Evolutionary conservation across 2,329 filamentous ascomycete species (phyloP).

Genomic region (Mollisia scopiformis): DNA sequence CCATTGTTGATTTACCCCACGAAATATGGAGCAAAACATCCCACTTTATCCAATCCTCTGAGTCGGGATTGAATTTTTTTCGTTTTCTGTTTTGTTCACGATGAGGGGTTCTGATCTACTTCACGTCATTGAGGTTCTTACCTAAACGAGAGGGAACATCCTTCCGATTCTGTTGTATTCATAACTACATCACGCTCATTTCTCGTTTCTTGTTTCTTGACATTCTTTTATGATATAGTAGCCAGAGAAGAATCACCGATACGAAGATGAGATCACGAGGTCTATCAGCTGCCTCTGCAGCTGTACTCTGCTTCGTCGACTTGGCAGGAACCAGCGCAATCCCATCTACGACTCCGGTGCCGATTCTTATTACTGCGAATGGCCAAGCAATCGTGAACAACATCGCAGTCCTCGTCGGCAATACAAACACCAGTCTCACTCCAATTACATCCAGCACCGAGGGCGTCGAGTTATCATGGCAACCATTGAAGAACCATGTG

Average conservation of each 20-base stretch:
- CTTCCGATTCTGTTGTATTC: no score
- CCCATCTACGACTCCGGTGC: background rate
- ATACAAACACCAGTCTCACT: background rate
- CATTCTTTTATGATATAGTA: background rate
- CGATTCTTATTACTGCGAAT: background rate
- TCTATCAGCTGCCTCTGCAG: background rate
- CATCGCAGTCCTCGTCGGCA: background rate
- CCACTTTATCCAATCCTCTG: background rate
- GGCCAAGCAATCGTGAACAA: background rate
- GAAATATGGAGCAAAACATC: background rate
- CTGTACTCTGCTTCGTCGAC: background rate
- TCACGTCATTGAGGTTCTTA: conserved; percentile 1
- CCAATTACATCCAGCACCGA: background rate
- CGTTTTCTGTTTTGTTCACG: background rate
- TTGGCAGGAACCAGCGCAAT: background rate
- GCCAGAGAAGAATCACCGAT: background rate
- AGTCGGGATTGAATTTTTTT: background rate
- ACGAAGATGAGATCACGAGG: background rate
- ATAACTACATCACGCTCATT: no score
- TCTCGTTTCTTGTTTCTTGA: background rate
- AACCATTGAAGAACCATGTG: conserved; percentile 1
- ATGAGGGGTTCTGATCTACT: background rate
- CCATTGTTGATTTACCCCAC: background rate
- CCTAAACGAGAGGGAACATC: no score
- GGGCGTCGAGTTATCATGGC: background rate